Base-by-base conservation (phyloP, 352 stramenopile species). In the Globisporangium abappressorium region DNA sequence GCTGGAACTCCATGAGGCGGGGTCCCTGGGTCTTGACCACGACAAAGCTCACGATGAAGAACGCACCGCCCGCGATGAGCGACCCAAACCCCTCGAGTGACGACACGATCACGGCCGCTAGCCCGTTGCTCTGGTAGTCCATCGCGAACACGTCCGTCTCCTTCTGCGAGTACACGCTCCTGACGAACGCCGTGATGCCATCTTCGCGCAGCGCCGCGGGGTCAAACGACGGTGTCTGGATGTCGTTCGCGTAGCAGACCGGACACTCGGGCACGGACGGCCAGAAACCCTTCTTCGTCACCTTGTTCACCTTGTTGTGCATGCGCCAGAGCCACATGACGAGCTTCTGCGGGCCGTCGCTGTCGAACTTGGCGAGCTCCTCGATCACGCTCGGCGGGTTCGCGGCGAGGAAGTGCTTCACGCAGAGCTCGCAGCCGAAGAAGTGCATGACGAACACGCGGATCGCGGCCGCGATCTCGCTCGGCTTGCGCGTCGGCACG, bases 281-380 rank as follows among this genome's bases (percentile, higher is more conserved):
- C 83, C 85, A 95, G 61, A 87, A 79, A 0, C 61, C 69, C 47
- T 93, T 90, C 66, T 87, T 79, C n/a, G 83, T 81, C 33, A 84
- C 70, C 46, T 85, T 86, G 71, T 94, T 96, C 22, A 96, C 86
- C 7, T 77, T 84, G 70, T 93, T 94, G 77, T 96, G 88, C 85
- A 93, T 92, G 33, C 74, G 75, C 82, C 87, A 94, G 53, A 96
- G 79, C 86, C 88, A 94, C 47, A 94, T 59, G 9, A 78, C 63
- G 4, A 92, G 71, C 55, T 81, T 77, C 34, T 79, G 59, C 11
- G 77, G 70, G 0, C 81, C 82, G 0, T 80, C 62, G 18, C 34
- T 30, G 51, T 93, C 83, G 24, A 68, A 69, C 7, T 58, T 61
- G 2, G 77, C 78, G 1, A 92, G 47, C 1, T 78, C 65, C 3